These are phyloP conservation scores for Globisporangium perplexum DNA, from an alignment of 352 stramenopile genomes.

Conservation along the genomic window DNA sequence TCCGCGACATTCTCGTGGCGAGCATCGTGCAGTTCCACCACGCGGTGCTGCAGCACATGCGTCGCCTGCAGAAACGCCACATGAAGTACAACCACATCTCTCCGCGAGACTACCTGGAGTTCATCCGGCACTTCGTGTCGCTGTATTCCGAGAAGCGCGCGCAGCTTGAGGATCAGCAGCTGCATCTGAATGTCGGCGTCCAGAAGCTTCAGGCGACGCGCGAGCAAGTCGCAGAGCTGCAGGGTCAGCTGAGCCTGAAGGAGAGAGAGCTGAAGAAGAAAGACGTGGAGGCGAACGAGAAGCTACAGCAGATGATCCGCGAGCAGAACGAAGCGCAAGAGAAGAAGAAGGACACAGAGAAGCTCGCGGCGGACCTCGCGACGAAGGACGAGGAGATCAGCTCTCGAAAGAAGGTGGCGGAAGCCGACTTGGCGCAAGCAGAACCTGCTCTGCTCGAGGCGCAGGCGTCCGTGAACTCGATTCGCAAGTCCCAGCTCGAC, in stretches of 20 bases:
- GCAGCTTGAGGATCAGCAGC: conserved; percentile 94
- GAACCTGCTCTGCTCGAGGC: conserved; percentile 97
- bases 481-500: conserved; percentile 98
- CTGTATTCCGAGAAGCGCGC: conserved; percentile 90
- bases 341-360: conserved; percentile 95
- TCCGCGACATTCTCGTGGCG: conserved; percentile 74
- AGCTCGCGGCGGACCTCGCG: conserved; percentile 93
- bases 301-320: conserved; percentile 98
- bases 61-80: conserved; percentile 79
- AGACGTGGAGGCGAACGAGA: conserved; percentile 96
- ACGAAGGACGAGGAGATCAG: conserved; percentile 95
- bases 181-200: conserved; percentile 98
- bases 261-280: conserved; percentile 95
- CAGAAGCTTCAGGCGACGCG: conserved; percentile 97
- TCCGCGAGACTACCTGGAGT: conserved; percentile 90
- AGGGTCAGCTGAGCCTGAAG: conserved; percentile 91
- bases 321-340: conserved; percentile 98
- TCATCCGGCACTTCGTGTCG: conserved; percentile 88
- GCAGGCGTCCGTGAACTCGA: conserved; percentile 95
- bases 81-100: conserved; percentile 89
- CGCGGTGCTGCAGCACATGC: conserved; percentile 80
- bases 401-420: conserved; percentile 91
- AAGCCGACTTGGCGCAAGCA: conserved; percentile 95
- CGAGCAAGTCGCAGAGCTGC: conserved; percentile 93
- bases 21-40: conserved; percentile 89